Evolutionary conservation across 2,329 filamentous ascomycete species (phyloP).

Genomic region (Monilinia aucupariae): DNA sequence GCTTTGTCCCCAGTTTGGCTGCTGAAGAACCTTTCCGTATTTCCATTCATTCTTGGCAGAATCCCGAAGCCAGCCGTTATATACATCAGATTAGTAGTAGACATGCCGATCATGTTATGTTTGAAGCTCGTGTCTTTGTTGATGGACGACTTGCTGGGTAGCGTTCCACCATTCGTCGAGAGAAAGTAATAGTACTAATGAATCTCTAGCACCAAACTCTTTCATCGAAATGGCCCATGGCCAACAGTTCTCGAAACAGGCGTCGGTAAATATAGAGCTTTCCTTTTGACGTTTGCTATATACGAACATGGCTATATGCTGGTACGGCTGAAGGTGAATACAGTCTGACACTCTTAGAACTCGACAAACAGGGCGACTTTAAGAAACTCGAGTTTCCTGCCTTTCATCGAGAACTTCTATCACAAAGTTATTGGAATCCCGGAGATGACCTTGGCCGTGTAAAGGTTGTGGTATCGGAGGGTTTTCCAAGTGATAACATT

Average conservation of each 20-base stretch:
- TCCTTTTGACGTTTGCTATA: not conserved
- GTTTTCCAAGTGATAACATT: slow-evolving; percentile 51
- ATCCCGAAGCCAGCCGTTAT: slow-evolving; percentile 53
- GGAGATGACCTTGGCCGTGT: slow-evolving; percentile 68
- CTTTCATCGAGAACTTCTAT: slow-evolving; percentile 64
- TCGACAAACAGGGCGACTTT: slow-evolving; percentile 45
- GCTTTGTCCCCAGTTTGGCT: slow-evolving; percentile 62
- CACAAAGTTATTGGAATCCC: slow-evolving; percentile 66
- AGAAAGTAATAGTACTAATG: not conserved
- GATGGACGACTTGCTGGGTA: slow-evolving; percentile 63
- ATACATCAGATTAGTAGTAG: slow-evolving; percentile 50
- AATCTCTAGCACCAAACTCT: slow-evolving; percentile 40
- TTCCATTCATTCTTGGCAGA: slow-evolving; percentile 70
- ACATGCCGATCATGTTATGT: slow-evolving; percentile 50
- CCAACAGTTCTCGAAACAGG: slow-evolving; percentile 41
- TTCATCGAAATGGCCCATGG: slow-evolving; percentile 46
- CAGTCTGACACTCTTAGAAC: slow-evolving; percentile 22
- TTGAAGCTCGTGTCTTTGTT: slow-evolving; percentile 62
- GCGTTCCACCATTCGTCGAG: slow-evolving; percentile 5
- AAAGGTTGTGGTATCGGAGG: slow-evolving; percentile 70
- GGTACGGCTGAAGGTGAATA: not conserved
- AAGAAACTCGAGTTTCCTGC: slow-evolving; percentile 64
- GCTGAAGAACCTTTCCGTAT: slow-evolving; percentile 58
- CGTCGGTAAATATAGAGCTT: slow-evolving; percentile 39
- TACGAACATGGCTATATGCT: not conserved